phyloP scores from a whole-genome alignment of 2,329 filamentous ascomycete species.

The Capronia coronata region DNA sequence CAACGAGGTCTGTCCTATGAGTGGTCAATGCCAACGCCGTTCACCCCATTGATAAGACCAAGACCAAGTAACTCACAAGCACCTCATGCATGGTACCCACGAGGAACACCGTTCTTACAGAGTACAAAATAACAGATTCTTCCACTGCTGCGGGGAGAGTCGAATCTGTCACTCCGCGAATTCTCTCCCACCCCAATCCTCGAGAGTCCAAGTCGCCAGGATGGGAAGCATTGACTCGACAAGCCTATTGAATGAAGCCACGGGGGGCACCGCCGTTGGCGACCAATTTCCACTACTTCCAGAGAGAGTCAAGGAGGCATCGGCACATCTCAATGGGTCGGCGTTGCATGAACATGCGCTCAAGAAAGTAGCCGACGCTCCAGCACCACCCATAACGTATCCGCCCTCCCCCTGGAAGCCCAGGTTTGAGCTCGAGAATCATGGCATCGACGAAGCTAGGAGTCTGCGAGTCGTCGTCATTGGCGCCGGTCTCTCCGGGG shows the following conservation, averaged over 20 bases:
- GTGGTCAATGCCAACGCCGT: background rate
- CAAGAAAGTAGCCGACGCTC: background rate
- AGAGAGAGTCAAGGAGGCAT: background rate
- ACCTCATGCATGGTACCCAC: background rate
- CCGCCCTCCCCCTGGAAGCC: background rate
- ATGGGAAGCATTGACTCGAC: background rate
- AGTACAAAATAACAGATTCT: background rate
- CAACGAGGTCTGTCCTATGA: background rate
- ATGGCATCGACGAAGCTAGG: slow-evolving; percentile 32
- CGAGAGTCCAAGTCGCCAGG: background rate
- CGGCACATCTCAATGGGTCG: background rate
- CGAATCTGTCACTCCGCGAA: background rate
- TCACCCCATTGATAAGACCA: background rate
- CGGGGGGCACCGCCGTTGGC: background rate
- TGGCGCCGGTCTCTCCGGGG: slow-evolving; percentile 38
- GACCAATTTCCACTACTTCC: background rate
- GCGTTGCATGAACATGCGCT: background rate
- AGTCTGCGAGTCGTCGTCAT: slow-evolving; percentile 35
- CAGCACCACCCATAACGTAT: slow-evolving; percentile 2
- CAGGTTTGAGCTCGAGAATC: slow-evolving; percentile 28
- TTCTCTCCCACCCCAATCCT: background rate
- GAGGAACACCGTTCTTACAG: background rate
- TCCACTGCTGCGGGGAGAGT: background rate
- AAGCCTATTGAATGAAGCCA: background rate
- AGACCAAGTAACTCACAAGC: background rate